phyloP scores from a whole-genome alignment of 2,329 filamentous ascomycete species.

The Botryosphaeria agaves region DNA sequence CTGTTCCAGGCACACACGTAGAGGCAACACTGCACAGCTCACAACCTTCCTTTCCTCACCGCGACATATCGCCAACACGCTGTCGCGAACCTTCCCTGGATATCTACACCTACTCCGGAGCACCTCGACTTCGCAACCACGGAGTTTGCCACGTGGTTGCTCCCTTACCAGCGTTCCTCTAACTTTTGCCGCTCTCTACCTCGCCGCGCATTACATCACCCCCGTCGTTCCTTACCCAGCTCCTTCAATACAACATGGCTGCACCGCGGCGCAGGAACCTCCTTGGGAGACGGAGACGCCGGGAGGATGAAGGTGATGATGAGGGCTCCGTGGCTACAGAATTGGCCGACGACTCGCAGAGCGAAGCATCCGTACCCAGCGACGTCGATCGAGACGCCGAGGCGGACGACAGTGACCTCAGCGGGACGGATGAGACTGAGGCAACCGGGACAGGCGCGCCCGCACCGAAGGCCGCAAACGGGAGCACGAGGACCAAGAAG shows the following conservation, averaged over 20 bases:
- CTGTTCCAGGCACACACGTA: no score
- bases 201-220: neutral
- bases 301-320: constrained; percentile 55
- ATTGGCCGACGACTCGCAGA: constrained; percentile 43
- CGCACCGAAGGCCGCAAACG: constrained; percentile 19
- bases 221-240: neutral
- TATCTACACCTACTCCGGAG: no score
- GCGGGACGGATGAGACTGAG: constrained; percentile 28
- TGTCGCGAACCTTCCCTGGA: no score
- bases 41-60: no score
- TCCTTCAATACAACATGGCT: constrained; percentile 23
- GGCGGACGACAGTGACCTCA: constrained; percentile 38
- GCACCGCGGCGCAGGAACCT: constrained; percentile 44
- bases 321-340: constrained; percentile 34
- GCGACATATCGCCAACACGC: no score
- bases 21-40: no score
- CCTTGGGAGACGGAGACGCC: constrained; percentile 49
- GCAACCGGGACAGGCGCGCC: constrained; percentile 5
- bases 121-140: no score
- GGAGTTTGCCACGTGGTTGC: no score
- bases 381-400: constrained; percentile 36
- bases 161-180: no score
- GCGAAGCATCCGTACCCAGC: constrained; percentile 40
- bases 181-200: neutral
- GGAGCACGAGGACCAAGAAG: constrained; percentile 11